Evolutionary conservation across 352 stramenopile genomes (phyloP).

Genomic region (Nothophytophthora sp.): DNA sequence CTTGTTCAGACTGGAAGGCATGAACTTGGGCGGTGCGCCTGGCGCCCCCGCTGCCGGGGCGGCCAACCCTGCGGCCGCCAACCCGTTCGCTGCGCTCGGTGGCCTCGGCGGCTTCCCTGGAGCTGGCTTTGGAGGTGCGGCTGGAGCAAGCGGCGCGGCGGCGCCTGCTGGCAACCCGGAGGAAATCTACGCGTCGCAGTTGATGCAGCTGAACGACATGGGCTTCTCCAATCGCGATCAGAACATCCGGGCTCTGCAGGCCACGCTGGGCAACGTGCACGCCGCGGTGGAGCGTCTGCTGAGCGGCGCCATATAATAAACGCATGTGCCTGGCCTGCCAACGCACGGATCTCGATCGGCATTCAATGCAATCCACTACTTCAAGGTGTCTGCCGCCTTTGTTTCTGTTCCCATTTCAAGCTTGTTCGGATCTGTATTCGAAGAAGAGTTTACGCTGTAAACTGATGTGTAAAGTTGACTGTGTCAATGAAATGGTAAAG

Average conservation of each 20-base stretch:
- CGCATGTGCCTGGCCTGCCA: neutral
- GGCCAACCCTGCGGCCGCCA: slow-evolving; percentile 23
- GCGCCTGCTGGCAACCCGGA: slow-evolving; percentile 66
- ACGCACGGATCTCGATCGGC: no score
- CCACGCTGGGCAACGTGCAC: slow-evolving; percentile 88
- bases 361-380: no score
- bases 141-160: slow-evolving; percentile 9
- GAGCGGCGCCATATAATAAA: slow-evolving; percentile 58
- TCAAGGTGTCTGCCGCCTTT: no score
- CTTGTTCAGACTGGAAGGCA: slow-evolving; percentile 42
- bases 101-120: slow-evolving; percentile 46
- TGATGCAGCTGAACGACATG: slow-evolving; percentile 91
- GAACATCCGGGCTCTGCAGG: slow-evolving; percentile 87
- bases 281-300: slow-evolving; percentile 89
- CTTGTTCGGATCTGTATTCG: no score
- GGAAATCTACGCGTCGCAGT: slow-evolving; percentile 85
- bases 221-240: slow-evolving; percentile 90
- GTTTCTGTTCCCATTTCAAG: no score
- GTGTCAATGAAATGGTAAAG: no score
- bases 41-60: slow-evolving; percentile 4
- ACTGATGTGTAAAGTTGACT: no score
- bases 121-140: slow-evolving; percentile 13
- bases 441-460: no score
- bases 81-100: slow-evolving; percentile 60
- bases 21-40: slow-evolving; percentile 37